Conservation (phyloP, 345 rosid genomes). For the Cardamine resedifolia region DNA sequence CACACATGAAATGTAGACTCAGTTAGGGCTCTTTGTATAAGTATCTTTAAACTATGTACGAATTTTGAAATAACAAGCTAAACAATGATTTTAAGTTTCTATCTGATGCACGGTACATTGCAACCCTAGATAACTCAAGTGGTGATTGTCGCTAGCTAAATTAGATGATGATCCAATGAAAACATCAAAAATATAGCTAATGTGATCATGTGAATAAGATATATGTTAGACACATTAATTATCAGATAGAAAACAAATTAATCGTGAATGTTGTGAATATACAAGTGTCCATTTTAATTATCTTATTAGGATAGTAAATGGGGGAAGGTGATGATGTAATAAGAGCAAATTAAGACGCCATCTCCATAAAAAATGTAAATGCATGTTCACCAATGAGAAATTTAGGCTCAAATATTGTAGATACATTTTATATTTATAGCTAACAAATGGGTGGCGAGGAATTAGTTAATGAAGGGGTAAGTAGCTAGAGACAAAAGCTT, state of each 20-base stretch:
- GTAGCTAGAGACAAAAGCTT: conserved; percentile 3
- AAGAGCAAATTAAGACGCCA: no score
- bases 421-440: neutral
- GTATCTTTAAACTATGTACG: neutral
- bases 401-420: neutral
- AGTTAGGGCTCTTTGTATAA: neutral
- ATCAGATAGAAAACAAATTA: neutral
- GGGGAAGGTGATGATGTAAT: neutral
- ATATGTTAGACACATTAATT: neutral
- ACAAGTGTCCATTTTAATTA: neutral
- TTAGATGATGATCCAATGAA: neutral
- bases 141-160: neutral
- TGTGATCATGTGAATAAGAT: neutral
- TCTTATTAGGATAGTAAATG: neutral
- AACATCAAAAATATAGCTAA: neutral
- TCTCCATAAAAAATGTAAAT: neutral
- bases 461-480: neutral
- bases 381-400: neutral
- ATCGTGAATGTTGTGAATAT: neutral
- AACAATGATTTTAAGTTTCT: neutral
- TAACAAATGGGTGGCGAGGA: neutral
- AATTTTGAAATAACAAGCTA: conserved; percentile 8
- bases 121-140: neutral
- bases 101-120: neutral
- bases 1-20: conserved; percentile 1